Evolutionary conservation across 176 grass and related monocot genomes (phyloP).

Genomic region (Hordeum marinum): DNA sequence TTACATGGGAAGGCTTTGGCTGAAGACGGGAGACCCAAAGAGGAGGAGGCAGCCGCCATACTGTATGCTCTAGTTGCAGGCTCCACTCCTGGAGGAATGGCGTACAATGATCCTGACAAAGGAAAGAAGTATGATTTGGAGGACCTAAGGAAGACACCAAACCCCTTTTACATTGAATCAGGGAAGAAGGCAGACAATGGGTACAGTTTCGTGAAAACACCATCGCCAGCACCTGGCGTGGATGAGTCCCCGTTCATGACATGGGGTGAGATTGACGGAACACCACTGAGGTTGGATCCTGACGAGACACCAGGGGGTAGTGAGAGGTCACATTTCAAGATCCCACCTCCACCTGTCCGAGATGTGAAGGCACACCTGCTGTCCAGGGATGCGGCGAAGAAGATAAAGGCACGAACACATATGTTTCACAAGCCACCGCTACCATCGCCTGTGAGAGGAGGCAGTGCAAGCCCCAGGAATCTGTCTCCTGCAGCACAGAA

Average conservation of each 20-base stretch:
- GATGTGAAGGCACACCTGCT: constrained; percentile 85
- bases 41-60: constrained; percentile 56
- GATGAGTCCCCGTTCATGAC: constrained; percentile 97
- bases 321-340: constrained; percentile 60
- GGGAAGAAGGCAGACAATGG: constrained; percentile 64
- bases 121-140: constrained; percentile 86
- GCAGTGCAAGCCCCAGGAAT: constrained; percentile 77
- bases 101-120: constrained; percentile 62
- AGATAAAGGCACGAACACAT: constrained; percentile 66
- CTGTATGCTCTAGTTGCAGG: constrained; percentile 64
- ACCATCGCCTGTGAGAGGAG: constrained; percentile 65
- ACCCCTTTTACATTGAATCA: constrained; percentile 68
- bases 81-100: constrained; percentile 59
- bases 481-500: constrained; percentile 86
- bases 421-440: constrained; percentile 76
- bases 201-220: constrained; percentile 88
- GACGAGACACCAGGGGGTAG: constrained; percentile 50
- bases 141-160: constrained; percentile 86
- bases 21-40: constrained; percentile 51
- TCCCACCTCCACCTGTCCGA: constrained; percentile 63
- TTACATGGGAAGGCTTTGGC: constrained; percentile 49
- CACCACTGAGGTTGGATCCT: constrained; percentile 70
- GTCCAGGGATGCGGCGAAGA: constrained; percentile 84
- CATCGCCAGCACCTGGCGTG: constrained; percentile 78
- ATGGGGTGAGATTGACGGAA: constrained; percentile 93